Evolutionary conservation across 75 land plant genomes (phyloP), one percentile per base, ranked within the genome.

Genomic region (Cryptomeria japonica): DNA sequence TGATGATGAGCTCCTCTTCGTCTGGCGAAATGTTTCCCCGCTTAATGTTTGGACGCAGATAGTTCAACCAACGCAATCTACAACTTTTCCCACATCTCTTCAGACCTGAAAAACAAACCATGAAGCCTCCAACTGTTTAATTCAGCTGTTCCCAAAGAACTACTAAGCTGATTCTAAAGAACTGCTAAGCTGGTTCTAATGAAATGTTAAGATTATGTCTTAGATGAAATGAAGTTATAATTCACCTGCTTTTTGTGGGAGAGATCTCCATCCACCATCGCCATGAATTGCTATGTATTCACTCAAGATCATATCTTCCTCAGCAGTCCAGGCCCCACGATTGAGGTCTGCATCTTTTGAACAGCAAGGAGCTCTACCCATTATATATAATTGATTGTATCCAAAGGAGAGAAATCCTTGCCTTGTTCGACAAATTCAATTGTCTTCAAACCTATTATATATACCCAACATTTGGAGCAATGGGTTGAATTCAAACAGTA

Each of bases 251-350:
- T 87, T 87, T 19, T 84, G 28, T 15, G 88, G 88, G 6, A 87
- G 36, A 42, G 49, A 44, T 87, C 83, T 55, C 88, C 88, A 87
- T 46, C 58, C 47, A 13, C 83, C 88, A 22, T 53, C 61, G 83
- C 88, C 88, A 49, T 87, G 56, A 55, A 22, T 37, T 31, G 58
- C 31, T 3, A 87, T 78, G 41, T 87, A 87, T 18, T 87, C 83
- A 16, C 83, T 44, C 15, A 87, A 83, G 55, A 87, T 38, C 84
- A 77, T 32, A 64, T 87, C 88, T 78, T 87, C 88, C 10, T 87
- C 83, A 42, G 83, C 80, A 77, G 88, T 78, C 88, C 88, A 87
- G 25, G 83, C 83, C 34, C 88, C 88, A 14, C 46, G 77, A 42
- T 87, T 87, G n/a, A 87, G 83, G 22, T 84, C 83, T 77, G 80